These are phyloP conservation scores for Dioscorea zingiberensis DNA, from an alignment of 106 monocot genomes.

Conservation along the genomic window DNA sequence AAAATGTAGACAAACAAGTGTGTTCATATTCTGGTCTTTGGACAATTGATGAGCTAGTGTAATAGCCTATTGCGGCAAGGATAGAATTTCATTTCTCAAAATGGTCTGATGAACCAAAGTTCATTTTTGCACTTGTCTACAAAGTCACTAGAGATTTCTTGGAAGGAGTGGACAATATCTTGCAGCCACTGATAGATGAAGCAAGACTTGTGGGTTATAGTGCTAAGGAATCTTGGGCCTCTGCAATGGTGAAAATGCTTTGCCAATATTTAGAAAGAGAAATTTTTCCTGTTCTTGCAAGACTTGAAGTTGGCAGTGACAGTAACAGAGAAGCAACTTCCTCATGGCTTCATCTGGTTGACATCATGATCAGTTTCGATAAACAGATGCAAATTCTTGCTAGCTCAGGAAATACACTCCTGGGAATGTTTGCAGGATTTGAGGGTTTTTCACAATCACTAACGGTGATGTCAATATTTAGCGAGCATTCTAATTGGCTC, in stretches of 20 bases:
- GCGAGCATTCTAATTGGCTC: constrained; percentile 51
- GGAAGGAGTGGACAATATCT: constrained; percentile 50
- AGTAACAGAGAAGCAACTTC: constrained; percentile 24
- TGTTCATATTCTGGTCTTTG: constrained; percentile 34
- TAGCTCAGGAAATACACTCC: constrained; percentile 26
- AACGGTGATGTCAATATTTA: constrained; percentile 43
- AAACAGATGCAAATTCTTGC: constrained; percentile 49
- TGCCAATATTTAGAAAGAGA: constrained; percentile 34
- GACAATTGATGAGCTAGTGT: constrained; percentile 66
- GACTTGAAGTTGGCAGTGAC: constrained; percentile 14
- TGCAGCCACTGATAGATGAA: constrained; percentile 79
- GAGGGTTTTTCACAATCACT: constrained; percentile 19
- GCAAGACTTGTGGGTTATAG: constrained; percentile 51
- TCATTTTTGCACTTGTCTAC: constrained; percentile 73
- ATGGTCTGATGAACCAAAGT: constrained; percentile 66
- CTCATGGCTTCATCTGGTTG: constrained; percentile 57
- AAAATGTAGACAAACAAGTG: constrained; percentile 9
- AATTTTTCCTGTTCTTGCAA: constrained; percentile 40
- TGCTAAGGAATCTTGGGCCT: constrained; percentile 76
- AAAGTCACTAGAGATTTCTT: constrained; percentile 56
- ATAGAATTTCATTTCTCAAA: constrained; percentile 66
- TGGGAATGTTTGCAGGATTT: constrained; percentile 10
- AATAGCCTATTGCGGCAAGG: constrained; percentile 41
- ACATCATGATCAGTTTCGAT: constrained; percentile 64
- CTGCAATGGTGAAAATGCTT: constrained; percentile 58